Percentiles rank a stretch among this genome's conserved stretches.
These are phyloP conservation scores for Cercospora sp. DNA, from an alignment of 2,329 filamentous ascomycete species.

Conservation along the genomic window DNA sequence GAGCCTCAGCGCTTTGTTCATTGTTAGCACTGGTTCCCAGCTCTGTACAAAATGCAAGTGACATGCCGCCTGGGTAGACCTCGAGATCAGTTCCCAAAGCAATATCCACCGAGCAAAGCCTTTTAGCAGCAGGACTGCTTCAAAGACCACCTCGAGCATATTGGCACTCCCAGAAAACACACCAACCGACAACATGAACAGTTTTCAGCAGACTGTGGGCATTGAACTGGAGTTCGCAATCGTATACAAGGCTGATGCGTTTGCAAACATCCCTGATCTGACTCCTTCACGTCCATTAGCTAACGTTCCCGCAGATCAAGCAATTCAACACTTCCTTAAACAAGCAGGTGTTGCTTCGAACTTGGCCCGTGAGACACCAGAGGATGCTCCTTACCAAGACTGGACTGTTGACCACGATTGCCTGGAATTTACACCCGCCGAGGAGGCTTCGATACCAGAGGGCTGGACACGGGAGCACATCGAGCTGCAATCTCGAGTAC, in stretches of 20 bases:
- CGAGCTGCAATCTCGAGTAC: constrained; percentile 1
- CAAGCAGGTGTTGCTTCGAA: background rate
- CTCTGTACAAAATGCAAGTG: background rate
- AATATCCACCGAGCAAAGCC: background rate
- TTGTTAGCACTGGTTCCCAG: background rate
- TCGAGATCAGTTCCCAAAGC: background rate
- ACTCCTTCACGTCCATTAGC: background rate
- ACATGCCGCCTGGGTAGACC: background rate
- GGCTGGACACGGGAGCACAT: background rate
- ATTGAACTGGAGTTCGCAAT: constrained; percentile 15
- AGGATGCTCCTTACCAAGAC: background rate
- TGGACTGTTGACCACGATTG: constrained; percentile 2
- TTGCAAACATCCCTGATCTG: constrained; percentile 1
- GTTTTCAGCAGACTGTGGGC: constrained; percentile 2
- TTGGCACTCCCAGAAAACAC: background rate
- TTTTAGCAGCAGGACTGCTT: background rate
- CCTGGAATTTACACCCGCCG: background rate
- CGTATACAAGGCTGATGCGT: constrained; percentile 7
- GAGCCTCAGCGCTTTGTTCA: background rate
- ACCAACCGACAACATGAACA: background rate
- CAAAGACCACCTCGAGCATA: background rate
- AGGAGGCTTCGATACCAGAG: background rate
- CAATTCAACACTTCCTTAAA: background rate
- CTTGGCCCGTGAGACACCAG: background rate
- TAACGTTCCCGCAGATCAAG: background rate